These are phyloP conservation scores for Aspergillus wentii DNA, from an alignment of 495 filamentous ascomycete species.

Conservation along the genomic window DNA sequence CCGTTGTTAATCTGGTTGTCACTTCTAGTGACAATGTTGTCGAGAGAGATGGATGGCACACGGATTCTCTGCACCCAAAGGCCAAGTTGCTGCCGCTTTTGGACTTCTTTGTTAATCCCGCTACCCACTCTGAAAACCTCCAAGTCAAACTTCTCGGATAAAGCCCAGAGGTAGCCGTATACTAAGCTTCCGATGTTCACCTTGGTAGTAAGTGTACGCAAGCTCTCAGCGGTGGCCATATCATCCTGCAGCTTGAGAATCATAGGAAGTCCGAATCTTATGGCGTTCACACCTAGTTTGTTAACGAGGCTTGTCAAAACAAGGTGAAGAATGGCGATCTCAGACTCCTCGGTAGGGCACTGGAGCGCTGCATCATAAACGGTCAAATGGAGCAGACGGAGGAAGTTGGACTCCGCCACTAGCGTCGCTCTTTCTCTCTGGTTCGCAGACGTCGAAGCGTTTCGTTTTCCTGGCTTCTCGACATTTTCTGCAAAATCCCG, in stretches of 20 bases:
- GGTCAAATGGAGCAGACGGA: conserved; percentile 79
- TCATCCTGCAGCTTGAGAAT: conserved; percentile 82
- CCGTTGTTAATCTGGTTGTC: conserved; percentile 12
- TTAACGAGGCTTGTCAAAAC: conserved; percentile 66
- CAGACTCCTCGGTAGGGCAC: conserved; percentile 59
- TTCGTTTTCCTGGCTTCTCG: conserved; percentile 52
- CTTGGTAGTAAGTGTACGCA: conserved; percentile 51
- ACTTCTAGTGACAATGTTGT: conserved; percentile 32
- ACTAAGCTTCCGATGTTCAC: conserved; percentile 77
- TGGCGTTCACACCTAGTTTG: conserved; percentile 79
- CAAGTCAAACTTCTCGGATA: conserved; percentile 74
- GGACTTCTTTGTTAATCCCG: conserved; percentile 70
- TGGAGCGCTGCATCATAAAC: conserved; percentile 82
- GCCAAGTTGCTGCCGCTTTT: conserved; percentile 59
- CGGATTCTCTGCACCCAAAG: conserved; percentile 70
- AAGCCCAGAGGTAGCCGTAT: conserved; percentile 78
- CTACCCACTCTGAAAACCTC: conserved; percentile 60
- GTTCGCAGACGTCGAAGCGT: conserved; percentile 48
- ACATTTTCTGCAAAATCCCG: conserved; percentile 19
- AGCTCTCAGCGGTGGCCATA: conserved; percentile 55
- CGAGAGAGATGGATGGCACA: conserved; percentile 48
- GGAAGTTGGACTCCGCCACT: conserved; percentile 58
- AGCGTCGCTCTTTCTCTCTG: conserved; percentile 55
- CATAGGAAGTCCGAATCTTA: conserved; percentile 78
- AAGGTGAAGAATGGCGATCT: conserved; percentile 70